Percentiles rank a stretch among this genome's conserved stretches.
Conservation (phyloP, 148 eudicot species). For the Silene conica region DNA sequence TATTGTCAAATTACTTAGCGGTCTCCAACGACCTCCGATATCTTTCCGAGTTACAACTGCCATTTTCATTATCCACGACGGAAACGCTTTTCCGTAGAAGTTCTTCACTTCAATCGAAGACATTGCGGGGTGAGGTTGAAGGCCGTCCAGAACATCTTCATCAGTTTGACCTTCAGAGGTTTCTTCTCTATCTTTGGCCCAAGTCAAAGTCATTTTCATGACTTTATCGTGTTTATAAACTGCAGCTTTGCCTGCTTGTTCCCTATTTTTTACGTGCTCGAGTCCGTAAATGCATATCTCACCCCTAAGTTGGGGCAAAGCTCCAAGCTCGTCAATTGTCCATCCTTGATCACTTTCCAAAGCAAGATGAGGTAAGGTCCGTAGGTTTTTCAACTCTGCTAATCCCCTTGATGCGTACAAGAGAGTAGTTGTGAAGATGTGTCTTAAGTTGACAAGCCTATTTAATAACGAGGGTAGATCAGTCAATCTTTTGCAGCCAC, state of each 20-base stretch:
- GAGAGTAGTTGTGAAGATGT: not conserved
- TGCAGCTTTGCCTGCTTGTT: constrained; percentile 6
- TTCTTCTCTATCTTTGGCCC: not conserved
- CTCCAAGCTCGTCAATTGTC: constrained; percentile 13
- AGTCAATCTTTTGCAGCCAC: not conserved
- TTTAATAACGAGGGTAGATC: constrained; percentile 5
- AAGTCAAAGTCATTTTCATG: not conserved
- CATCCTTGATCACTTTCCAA: constrained; percentile 10
- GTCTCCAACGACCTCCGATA: not conserved
- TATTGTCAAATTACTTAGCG: not conserved
- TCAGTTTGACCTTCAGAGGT: not conserved
- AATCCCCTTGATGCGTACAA: not conserved
- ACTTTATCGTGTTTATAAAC: not conserved
- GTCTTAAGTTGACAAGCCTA: constrained; percentile 16
- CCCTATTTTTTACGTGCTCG: constrained; percentile 4
- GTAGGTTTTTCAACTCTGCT: not conserved
- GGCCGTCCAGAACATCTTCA: constrained; percentile 11
- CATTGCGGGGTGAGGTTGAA: constrained; percentile 2
- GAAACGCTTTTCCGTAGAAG: not conserved
- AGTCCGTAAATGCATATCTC: not conserved
- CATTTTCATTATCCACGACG: constrained; percentile 5
- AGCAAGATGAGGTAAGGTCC: constrained; percentile 11
- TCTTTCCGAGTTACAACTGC: not conserved
- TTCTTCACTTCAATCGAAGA: not conserved
- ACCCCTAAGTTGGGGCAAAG: constrained; percentile 1